Evolutionary conservation across 73 alveolate species (phyloP).

Genomic region (Tetrahymena thermophila): DNA sequence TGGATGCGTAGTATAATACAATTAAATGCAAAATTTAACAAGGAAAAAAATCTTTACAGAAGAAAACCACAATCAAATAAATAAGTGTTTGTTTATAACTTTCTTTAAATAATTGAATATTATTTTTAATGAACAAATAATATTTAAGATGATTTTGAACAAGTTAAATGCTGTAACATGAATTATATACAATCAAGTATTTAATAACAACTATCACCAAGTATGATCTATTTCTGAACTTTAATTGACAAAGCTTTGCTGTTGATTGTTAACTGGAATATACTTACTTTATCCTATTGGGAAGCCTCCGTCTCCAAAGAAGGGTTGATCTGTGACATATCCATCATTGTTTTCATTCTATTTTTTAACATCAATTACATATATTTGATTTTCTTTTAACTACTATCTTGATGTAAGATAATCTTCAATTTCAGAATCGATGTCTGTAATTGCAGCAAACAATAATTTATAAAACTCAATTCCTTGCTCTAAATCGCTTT

Average conservation of each 20-base stretch:
- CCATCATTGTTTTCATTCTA: background rate
- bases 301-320: background rate
- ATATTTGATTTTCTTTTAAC: background rate
- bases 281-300: background rate
- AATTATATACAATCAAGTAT: too few species aligned
- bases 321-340: background rate
- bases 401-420: background rate
- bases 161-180: background rate
- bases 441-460: background rate
- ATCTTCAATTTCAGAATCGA: background rate
- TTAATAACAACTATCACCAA: background rate
- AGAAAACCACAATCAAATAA: too few species aligned
- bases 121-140: too few species aligned
- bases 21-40: too few species aligned
- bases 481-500: background rate
- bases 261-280: background rate
- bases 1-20: too few species aligned
- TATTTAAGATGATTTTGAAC: too few species aligned
- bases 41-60: too few species aligned
- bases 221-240: background rate
- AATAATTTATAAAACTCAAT: background rate
- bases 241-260: background rate
- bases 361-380: background rate
- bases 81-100: too few species aligned
- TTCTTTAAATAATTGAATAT: too few species aligned